Base-by-base conservation (phyloP, 306 rosid species). In the Cicer arietinum region DNA sequence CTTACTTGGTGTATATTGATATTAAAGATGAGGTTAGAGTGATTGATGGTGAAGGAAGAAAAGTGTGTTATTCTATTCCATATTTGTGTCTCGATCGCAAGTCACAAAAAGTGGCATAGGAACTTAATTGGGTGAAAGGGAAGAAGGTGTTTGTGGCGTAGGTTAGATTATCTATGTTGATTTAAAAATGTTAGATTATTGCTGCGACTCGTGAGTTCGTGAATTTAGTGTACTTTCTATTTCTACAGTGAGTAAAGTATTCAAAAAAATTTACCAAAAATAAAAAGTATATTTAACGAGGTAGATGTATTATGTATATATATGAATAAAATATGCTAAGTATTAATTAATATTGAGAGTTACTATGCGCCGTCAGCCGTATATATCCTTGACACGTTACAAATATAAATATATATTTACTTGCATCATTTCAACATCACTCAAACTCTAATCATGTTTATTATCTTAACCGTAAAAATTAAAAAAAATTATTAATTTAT, bases 371-470 rank as follows among this genome's bases (percentile, higher is more conserved):
- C 74, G 86, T 74, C 73, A 43, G 83, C 75, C 79, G 51, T 75
- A 82, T 74, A 22, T 72, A 16, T 71, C 73, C 6, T 60, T 63
- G 85, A 85, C 85, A 79, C 82, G 79, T 85, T 75, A 71, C 82
- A 81, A 59, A 14, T 50, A 42, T 9, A 42, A 42, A 50, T 25
- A 25, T 25, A 25, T 0, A 25, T 25, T 30, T 30, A 30, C 35
- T 30, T 30, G 35, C 4, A 30, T 30, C 0, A 0, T 30, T 30
- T 3, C 0, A 3, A 30, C 35, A 30, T 30, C 5, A 30, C 5
- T 30, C 35, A 30, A 30, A 30, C 35, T 30, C 35, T 2, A 30
- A 30, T 0, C 0, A 30, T 30, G 5, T 3, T 3, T 14, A 25
- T 25, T 25, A 3, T 2, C 3, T 25, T 25, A 2, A 25, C 30